Conservation (phyloP, 2,329 filamentous ascomycete species). For the Ceratocystis harringtonii region DNA sequence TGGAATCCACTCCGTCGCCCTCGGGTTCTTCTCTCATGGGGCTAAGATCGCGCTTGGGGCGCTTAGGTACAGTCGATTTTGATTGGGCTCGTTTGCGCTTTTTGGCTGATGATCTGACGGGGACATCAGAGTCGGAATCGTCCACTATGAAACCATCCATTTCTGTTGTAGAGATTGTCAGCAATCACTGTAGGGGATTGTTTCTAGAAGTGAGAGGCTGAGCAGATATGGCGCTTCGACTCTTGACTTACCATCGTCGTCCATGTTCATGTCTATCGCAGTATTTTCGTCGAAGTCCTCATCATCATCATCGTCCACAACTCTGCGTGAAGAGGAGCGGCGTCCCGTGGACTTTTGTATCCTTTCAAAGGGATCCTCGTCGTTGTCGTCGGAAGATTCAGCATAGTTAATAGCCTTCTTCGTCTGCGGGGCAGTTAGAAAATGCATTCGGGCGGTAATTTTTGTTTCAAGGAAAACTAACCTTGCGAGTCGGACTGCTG, state of each 20-base stretch:
- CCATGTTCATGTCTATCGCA: conserved; percentile 39
- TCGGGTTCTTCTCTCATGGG: conserved; percentile 26
- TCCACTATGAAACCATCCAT: conserved; percentile 79
- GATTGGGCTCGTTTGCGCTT: conserved; percentile 57
- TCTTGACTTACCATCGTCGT: conserved; percentile 41
- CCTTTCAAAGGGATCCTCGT: conserved; percentile 39
- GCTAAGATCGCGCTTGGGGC: conserved; percentile 27
- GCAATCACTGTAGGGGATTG: conserved; percentile 7
- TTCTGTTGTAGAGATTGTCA: conserved; percentile 35
- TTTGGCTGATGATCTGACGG: conserved; percentile 35
- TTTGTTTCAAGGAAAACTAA: conserved; percentile 24
- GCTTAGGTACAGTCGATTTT: conserved; percentile 45
- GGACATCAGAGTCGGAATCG: conserved; percentile 72
- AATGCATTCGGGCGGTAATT: background rate
- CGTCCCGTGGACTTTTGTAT: conserved; percentile 21
- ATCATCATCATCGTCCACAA: conserved; percentile 53
- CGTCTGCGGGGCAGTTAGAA: conserved; percentile 24
- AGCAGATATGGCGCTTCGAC: too few species aligned
- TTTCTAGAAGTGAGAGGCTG: too few species aligned
- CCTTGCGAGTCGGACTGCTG: conserved; percentile 71
- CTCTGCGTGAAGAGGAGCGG: conserved; percentile 37
- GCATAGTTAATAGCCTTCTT: conserved; percentile 60
- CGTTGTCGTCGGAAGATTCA: conserved; percentile 69
- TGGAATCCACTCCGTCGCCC: conserved; percentile 31
- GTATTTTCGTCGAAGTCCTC: conserved; percentile 47